Evolutionary conservation across 306 rosid species (phyloP), one percentile per base, ranked within the genome.

Genomic region (Acacia melanoxylon): DNA sequence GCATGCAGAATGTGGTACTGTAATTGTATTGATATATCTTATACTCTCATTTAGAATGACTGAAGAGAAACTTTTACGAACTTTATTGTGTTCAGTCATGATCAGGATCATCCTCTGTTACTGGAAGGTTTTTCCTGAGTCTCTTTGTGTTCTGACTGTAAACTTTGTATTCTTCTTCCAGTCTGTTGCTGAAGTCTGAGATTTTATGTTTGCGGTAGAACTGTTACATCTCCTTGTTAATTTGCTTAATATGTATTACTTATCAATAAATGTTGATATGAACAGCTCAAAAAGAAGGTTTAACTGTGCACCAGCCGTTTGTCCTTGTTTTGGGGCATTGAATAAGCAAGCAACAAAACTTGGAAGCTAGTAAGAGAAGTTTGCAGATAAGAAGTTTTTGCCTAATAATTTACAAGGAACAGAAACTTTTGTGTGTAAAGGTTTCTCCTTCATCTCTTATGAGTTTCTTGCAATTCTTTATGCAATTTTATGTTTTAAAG

Each of bases 1-100:
- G 99, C 85, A 91, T 93, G 99, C 97, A 92, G 83, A 88, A 88
- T 69, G 82, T 48, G 98, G 98, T 95, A 91, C 67, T 33, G 35
- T 44, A 81, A 59, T 75, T 83, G 68, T 74, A 10, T 74, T 51
- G 29, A 2, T 17, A 51, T 31, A 31, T 2, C 65, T 4, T 4
- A 52, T 49, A 51, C 25, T 2, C 33, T 70, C 16, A 44, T 42
- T 37, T 49, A 25, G 76, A 76, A 66, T 76, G 74, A 83, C 51
- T 22, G 45, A 73, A 78, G 76, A 62, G 72, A 66, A 75, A 67
- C 61, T 40, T 33, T 59, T 81, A 66, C 19, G 13, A 46, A 81
- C 79, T 72, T 74, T 62, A 62, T 75, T 65, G 59, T 49, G 44
- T 74, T 82, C 45, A 54, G 74, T 80, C 74, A 71, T 76, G 56